A percentile compares a stretch with the other conserved stretches of the same genome.
These are phyloP conservation scores for Senna siamea DNA, from an alignment of 306 rosid species.

Conservation along the genomic window DNA sequence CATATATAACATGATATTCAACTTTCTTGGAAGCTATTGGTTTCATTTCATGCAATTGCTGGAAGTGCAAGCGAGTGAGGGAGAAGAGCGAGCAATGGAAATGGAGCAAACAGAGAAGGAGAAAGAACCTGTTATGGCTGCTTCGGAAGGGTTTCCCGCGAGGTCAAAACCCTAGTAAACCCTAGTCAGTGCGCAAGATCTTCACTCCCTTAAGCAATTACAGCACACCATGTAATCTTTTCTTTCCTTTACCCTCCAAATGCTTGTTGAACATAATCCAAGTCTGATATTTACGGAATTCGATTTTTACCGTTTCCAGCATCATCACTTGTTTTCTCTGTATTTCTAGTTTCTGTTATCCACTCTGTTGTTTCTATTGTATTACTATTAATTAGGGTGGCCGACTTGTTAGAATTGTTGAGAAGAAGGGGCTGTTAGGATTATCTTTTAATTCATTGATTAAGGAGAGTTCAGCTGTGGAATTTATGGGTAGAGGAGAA, in stretches of 20 bases:
- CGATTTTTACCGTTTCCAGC: not conserved
- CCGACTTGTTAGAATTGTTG: not conserved
- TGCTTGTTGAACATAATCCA: not conserved
- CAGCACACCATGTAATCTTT: constrained; percentile 71
- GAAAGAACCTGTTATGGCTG: constrained; percentile 47
- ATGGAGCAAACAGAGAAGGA: constrained; percentile 50
- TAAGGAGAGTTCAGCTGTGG: not conserved
- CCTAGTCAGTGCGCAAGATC: constrained; percentile 63
- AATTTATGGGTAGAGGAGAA: not conserved
- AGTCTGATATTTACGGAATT: not conserved
- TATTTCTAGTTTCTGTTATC: not conserved
- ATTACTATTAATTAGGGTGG: not conserved
- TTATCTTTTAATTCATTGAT: not conserved
- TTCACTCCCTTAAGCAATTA: constrained; percentile 68
- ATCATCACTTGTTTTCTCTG: not conserved
- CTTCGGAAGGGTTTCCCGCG: constrained; percentile 67
- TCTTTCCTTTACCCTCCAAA: not conserved
- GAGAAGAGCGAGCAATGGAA: not conserved
- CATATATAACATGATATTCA: too few species aligned
- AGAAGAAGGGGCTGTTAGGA: too few species aligned
- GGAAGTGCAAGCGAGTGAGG: not conserved
- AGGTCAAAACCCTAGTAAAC: constrained; percentile 87
- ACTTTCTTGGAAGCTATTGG: too few species aligned
- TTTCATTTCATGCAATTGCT: too few species aligned
- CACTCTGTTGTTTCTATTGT: not conserved